phyloP scores from a whole-genome alignment of 192 early-diverging fungal genomes.

The Linnemannia elongata region DNA sequence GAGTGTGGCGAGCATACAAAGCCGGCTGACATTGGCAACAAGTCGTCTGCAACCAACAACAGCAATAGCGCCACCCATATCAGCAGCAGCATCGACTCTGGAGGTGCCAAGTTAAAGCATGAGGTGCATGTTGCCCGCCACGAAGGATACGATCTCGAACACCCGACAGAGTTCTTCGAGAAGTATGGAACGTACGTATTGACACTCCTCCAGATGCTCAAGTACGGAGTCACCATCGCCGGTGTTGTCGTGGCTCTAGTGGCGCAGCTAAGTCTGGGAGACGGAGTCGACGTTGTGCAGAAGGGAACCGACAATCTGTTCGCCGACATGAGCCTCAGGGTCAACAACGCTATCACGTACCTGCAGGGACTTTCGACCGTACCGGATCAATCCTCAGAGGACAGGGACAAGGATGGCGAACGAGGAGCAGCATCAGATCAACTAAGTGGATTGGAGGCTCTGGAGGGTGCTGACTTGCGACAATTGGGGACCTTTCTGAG shows the following conservation, averaged over 20 bases:
- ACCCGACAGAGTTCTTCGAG: slow-evolving; percentile 28
- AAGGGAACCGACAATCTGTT: not conserved
- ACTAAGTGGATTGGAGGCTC: not conserved
- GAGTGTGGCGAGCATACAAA: slow-evolving; percentile 33
- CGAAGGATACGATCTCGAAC: slow-evolving; percentile 28
- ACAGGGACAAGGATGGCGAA: not conserved
- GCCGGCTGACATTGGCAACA: not conserved
- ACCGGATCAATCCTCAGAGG: not conserved
- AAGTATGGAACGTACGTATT: slow-evolving; percentile 18
- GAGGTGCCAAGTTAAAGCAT: not conserved
- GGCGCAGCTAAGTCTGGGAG: not conserved
- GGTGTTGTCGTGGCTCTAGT: slow-evolving; percentile 10
- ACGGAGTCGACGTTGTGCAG: not conserved
- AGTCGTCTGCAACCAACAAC: not conserved
- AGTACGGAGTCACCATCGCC: slow-evolving; percentile 10
- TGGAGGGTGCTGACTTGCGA: slow-evolving; percentile 20
- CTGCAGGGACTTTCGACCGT: not conserved
- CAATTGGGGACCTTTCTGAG: slow-evolving; percentile 10
- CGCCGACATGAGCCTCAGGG: not conserved
- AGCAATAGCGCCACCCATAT: not conserved
- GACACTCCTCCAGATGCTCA: slow-evolving; percentile 28
- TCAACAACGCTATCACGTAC: slow-evolving; percentile 3
- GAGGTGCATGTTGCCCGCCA: slow-evolving; percentile 33
- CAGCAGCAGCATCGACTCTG: not conserved
- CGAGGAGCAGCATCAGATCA: not conserved